Percentiles rank a stretch among this genome's conserved stretches.
phyloP scores from a whole-genome alignment of 352 stramenopile genomes.

The Phytophthora kernoviae region DNA sequence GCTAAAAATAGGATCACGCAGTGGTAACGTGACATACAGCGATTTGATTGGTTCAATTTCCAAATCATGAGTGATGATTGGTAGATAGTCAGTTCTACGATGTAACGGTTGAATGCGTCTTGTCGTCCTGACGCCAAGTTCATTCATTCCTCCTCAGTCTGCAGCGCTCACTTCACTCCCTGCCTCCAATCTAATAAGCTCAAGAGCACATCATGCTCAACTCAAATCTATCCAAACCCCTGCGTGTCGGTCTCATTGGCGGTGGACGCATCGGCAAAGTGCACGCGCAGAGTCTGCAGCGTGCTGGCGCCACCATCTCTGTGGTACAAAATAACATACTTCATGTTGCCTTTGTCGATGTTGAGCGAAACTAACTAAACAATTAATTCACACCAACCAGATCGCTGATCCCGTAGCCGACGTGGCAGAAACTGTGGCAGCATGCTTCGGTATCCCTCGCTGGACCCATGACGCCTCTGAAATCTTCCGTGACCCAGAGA shows the following conservation, averaged over 20 bases:
- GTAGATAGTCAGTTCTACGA: not conserved
- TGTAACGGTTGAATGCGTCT: slow-evolving; percentile 8
- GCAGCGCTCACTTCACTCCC: not conserved
- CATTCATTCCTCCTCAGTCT: slow-evolving; percentile 2
- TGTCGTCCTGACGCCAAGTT: slow-evolving; percentile 9
- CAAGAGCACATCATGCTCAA: slow-evolving; percentile 27
- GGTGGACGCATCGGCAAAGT: slow-evolving; percentile 70
- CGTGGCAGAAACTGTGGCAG: slow-evolving; percentile 25
- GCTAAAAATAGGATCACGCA: slow-evolving; percentile 16
- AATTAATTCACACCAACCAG: slow-evolving; percentile 10
- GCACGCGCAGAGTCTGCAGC: slow-evolving; percentile 59
- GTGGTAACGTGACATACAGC: not conserved
- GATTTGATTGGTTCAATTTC: not conserved
- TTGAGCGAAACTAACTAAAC: not conserved
- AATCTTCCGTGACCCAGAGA: slow-evolving; percentile 91
- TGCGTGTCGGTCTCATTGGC: slow-evolving; percentile 71
- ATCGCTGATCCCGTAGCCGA: slow-evolving; percentile 46
- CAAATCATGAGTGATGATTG: not conserved
- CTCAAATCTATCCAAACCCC: slow-evolving; percentile 27
- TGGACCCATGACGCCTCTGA: slow-evolving; percentile 81
- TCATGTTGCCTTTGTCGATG: not conserved
- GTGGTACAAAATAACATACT: slow-evolving; percentile 22
- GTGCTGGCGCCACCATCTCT: slow-evolving; percentile 45
- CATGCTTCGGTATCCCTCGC: slow-evolving; percentile 51
- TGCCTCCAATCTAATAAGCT: too few relatives aligned